Evolutionary conservation across 2,329 filamentous ascomycete genomes (phyloP).

Genomic region (Talaromyces sp.): DNA sequence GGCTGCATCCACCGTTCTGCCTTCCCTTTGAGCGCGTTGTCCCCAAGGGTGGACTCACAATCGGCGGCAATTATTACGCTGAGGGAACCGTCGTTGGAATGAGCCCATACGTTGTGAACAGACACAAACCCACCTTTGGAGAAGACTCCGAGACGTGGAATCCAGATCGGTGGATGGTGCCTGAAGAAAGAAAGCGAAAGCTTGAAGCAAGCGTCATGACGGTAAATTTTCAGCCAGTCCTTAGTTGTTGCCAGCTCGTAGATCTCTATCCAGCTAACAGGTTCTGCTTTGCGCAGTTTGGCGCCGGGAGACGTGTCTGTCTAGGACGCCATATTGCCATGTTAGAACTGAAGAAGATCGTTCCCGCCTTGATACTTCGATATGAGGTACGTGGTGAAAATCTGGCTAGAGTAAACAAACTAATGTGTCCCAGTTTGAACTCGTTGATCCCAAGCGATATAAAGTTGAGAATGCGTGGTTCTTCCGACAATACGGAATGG

Average conservation of each 20-base stretch:
- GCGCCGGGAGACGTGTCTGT: too few relatives aligned
- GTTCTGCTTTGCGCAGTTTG: too few relatives aligned
- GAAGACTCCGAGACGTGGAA: conserved; percentile 18
- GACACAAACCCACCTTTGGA: conserved; percentile 20
- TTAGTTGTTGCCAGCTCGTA: not conserved
- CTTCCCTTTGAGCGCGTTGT: not conserved
- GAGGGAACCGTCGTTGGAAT: conserved; percentile 23
- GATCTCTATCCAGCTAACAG: too few relatives aligned
- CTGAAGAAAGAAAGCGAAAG: conserved; percentile 16
- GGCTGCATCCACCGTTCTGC: not conserved
- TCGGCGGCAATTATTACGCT: not conserved
- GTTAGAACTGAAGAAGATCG: too few relatives aligned
- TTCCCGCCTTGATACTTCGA: too few relatives aligned
- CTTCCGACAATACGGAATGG: too few relatives aligned
- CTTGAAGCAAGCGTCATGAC: conserved; percentile 24
- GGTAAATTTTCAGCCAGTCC: conserved; percentile 4
- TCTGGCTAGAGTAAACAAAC: too few relatives aligned
- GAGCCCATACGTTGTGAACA: conserved; percentile 24
- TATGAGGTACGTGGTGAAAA: too few relatives aligned
- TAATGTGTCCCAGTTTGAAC: too few relatives aligned
- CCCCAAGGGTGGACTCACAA: not conserved
- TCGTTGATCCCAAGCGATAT: too few relatives aligned
- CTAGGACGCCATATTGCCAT: too few relatives aligned
- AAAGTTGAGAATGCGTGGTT: too few relatives aligned
- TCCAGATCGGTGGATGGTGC: not conserved